phyloP scores from a whole-genome alignment of 2,329 filamentous ascomycete genomes.

The Trichoderma citrinoviride region DNA sequence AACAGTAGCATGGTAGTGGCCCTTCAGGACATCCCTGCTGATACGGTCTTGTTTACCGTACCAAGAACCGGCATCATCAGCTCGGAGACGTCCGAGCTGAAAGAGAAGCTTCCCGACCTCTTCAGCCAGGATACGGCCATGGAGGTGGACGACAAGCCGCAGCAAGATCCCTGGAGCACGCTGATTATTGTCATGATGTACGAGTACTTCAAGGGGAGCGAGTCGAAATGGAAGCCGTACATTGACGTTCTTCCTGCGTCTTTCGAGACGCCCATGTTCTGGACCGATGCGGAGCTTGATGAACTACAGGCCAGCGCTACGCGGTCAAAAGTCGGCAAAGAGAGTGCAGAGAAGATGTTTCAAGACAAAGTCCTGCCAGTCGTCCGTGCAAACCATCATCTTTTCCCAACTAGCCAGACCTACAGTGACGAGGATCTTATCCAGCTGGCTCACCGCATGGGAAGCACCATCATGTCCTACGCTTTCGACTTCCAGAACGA shows the following conservation, averaged over 20 bases:
- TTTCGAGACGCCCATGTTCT: conserved; percentile 92
- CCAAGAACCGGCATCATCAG: conserved; percentile 70
- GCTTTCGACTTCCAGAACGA: conserved; percentile 74
- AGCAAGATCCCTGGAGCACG: conserved; percentile 53
- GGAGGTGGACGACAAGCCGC: conserved; percentile 38
- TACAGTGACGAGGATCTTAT: conserved; percentile 47
- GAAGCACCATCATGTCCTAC: conserved; percentile 87
- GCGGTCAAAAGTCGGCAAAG: conserved; percentile 71
- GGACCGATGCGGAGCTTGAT: conserved; percentile 66
- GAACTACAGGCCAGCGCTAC: conserved; percentile 76
- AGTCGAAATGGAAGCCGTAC: conserved; percentile 74
- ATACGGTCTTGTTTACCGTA: conserved; percentile 78
- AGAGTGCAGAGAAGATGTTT: conserved; percentile 69
- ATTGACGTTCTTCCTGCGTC: conserved; percentile 67
- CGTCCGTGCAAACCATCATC: conserved; percentile 43
- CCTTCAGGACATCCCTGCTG: conserved; percentile 63
- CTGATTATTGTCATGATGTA: conserved; percentile 78
- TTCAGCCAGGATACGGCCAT: conserved; percentile 44
- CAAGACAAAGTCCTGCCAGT: conserved; percentile 51
- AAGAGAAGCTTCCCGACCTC: conserved; percentile 53
- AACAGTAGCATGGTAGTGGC: conserved; percentile 56
- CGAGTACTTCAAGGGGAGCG: conserved; percentile 59
- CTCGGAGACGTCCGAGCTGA: conserved; percentile 67
- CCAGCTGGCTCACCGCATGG: conserved; percentile 70
- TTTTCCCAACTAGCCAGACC: conserved; percentile 42